These are phyloP conservation scores for Saccharum hybrid DNA, from an alignment of 202 grass and related monocot species.

Conservation along the genomic window DNA sequence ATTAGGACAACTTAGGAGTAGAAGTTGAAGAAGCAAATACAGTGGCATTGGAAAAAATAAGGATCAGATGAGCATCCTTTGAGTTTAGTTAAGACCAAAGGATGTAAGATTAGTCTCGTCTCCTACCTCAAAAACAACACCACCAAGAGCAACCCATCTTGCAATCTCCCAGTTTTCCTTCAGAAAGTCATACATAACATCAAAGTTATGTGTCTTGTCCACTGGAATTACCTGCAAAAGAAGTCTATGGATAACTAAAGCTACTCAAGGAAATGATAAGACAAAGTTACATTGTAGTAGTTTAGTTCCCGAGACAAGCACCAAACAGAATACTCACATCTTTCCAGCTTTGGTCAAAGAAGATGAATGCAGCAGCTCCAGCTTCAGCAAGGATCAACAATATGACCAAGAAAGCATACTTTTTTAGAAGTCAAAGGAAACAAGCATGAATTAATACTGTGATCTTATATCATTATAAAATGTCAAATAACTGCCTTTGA, in stretches of 20 bases:
- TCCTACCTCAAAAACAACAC: slow-evolving; percentile 76
- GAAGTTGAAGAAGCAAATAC: neutral
- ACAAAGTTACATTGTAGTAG: slow-evolving; percentile 22
- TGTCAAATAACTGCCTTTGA: neutral
- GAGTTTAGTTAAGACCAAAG: neutral
- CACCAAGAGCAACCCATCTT: slow-evolving; percentile 87
- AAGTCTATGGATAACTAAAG: slow-evolving; percentile 24
- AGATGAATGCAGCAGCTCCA: slow-evolving; percentile 93
- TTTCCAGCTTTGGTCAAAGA: slow-evolving; percentile 97
- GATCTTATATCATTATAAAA: slow-evolving; percentile 20
- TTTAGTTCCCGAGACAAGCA: slow-evolving; percentile 31
- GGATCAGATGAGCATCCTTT: neutral
- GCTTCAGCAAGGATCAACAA: slow-evolving; percentile 82
- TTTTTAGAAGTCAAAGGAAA: slow-evolving; percentile 70
- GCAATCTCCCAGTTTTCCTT: slow-evolving; percentile 88
- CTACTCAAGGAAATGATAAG: slow-evolving; percentile 38
- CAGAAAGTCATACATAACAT: slow-evolving; percentile 83
- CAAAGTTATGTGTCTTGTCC: slow-evolving; percentile 83
- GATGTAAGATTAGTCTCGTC: neutral
- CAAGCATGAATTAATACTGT: slow-evolving; percentile 28
- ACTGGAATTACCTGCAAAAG: slow-evolving; percentile 76
- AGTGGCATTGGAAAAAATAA: neutral
- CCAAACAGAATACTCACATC: slow-evolving; percentile 66
- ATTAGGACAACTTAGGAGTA: neutral
- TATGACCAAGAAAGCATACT: slow-evolving; percentile 87